Conservation (phyloP, 2,329 filamentous ascomycete genomes). For the Sporothrix euskadiensis region DNA sequence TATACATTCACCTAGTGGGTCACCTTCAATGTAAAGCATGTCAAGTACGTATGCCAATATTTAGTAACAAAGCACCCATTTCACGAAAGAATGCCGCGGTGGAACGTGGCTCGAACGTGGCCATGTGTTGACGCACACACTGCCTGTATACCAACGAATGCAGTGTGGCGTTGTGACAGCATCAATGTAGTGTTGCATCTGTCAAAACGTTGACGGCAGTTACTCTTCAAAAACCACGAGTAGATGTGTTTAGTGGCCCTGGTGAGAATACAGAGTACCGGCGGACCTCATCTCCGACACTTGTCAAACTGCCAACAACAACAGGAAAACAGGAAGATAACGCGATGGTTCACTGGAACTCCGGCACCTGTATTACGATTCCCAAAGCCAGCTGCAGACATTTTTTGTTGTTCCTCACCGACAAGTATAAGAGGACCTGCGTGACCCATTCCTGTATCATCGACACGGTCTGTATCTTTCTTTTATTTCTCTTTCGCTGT, state of each 20-base stretch:
- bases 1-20: neutral
- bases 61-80: neutral
- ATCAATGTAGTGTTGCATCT: neutral
- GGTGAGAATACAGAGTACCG: neutral
- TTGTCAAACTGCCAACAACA: neutral
- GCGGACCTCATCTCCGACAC: constrained; percentile 20
- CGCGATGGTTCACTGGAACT: neutral
- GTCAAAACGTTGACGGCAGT: neutral
- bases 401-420: neutral
- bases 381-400: neutral
- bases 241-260: neutral
- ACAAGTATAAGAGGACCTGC: constrained; percentile 1
- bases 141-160: neutral
- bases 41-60: neutral
- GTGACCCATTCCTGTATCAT: neutral
- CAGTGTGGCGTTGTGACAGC: neutral
- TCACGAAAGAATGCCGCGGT: neutral
- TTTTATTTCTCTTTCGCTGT: neutral
- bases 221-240: too few relatives aligned
- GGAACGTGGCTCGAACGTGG: neutral
- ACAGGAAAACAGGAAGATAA: neutral
- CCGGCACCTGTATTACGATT: neutral
- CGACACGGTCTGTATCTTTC: neutral
- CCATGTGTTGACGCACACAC: neutral
- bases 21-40: neutral